Evolutionary conservation across 177 flowering plant species (phyloP).

Genomic region (Vitis hybrid): DNA sequence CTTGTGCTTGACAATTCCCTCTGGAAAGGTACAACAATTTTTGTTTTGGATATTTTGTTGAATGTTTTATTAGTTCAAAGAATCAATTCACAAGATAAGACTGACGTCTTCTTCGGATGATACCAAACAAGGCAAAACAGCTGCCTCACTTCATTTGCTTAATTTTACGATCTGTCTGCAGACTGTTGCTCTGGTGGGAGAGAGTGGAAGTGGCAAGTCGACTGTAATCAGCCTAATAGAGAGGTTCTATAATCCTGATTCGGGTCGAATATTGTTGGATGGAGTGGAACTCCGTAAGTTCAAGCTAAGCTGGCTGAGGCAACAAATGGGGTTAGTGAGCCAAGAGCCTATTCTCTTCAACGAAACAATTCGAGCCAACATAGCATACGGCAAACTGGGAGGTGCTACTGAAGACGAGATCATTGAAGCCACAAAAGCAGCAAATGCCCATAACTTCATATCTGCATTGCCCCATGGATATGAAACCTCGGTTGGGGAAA

Average conservation of each 20-base stretch:
- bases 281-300: conserved; percentile 1
- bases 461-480: conserved; percentile 5
- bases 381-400: conserved; percentile 7
- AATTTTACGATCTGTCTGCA: too few species aligned
- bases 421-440: neutral
- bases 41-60: conserved; percentile 3
- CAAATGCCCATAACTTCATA: conserved; percentile 12
- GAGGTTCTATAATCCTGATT: conserved; percentile 13
- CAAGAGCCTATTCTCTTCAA: conserved; percentile 14
- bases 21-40: conserved; percentile 24
- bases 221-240: neutral
- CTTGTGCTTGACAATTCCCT: conserved; percentile 27
- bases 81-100: too few species aligned
- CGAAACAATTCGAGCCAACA: conserved; percentile 9
- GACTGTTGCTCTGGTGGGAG: too few species aligned
- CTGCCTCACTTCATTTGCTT: too few species aligned
- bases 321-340: conserved; percentile 9
- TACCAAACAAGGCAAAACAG: too few species aligned
- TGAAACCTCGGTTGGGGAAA: neutral
- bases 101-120: too few species aligned
- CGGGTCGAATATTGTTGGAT: neutral
- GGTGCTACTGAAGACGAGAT: conserved; percentile 5
- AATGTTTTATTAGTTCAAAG: neutral
- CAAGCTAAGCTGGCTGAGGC: conserved; percentile 9
- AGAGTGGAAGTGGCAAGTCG: too few species aligned